Evolutionary conservation across 2,329 filamentous ascomycete species (phyloP), one percentile per base, ranked within the genome.

Genomic region (Pseudogymnoascus sp.): DNA sequence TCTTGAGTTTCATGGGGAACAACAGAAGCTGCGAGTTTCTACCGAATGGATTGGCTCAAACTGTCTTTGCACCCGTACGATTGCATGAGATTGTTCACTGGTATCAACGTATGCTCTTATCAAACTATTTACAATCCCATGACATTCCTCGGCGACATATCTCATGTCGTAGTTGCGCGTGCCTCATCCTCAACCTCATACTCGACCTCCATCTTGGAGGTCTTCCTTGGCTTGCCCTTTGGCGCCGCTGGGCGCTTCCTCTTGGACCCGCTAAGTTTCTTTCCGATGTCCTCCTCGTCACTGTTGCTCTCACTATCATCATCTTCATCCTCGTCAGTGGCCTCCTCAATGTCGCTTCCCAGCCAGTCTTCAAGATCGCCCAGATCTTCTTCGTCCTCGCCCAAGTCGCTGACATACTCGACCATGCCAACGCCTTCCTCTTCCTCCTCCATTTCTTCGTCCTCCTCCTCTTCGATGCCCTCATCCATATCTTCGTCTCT

Each of bases 331-430:
- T 74, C 73, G 30, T 71, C 75, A 11, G 68, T 72, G 12, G 75
- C 76, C 12, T 73, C 74, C 4, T 74, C 75, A 30, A 73, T 75
- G 71, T 84, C 88, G 64, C 85, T 90, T 68, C 87, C 91, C 58
- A 97, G 80, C 93, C 93, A 97, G 71, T 97, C 93, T 74, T 97
- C 90, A 58, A 97, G 83, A 70, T 91, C 89, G 60, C 82, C 85
- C 18, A 90, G 77, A 67, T 91, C 89, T 62, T 90, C 88, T 63
- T 92, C 89, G 66, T 88, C 89, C 71, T 90, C 91, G 53, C 92
- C 92, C 61, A 96, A 77, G 73, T 97, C 94, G 70, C 89, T 93
- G 62, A 97, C 90, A 70, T 97, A 97, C 77, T 97, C 91, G 53
- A 97, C 88, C 63, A 88, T 83, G 50, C 85, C 89, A 62, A 84